Conservation (phyloP, 768 basidiomycete genomes). For the Psilocybe cyanescens region DNA sequence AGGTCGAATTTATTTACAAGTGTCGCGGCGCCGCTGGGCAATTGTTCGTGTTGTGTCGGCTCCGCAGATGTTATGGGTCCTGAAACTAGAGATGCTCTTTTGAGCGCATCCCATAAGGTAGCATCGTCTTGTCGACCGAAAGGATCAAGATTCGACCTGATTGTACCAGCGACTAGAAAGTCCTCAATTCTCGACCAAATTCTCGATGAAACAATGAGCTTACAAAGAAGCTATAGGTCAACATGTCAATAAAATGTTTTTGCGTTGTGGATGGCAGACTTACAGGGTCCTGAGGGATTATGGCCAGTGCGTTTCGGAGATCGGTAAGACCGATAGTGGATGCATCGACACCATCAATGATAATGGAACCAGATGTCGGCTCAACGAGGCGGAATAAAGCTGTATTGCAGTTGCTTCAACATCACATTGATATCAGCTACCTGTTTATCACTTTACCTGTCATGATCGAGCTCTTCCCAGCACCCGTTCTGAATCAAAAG, state of each 20-base stretch:
- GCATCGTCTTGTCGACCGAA: conserved; percentile 81
- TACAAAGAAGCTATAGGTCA: conserved; percentile 47
- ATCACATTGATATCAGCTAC: not conserved
- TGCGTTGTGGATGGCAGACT: conserved; percentile 28
- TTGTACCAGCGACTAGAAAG: conserved; percentile 67
- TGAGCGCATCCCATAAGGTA: conserved; percentile 84
- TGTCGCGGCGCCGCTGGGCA: conserved; percentile 37
- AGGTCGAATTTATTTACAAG: conserved; percentile 70
- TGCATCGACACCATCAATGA: conserved; percentile 81
- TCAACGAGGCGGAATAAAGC: conserved; percentile 87
- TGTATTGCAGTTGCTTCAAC: conserved; percentile 23
- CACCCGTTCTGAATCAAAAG: conserved; percentile 60
- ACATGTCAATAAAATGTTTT: conserved; percentile 5
- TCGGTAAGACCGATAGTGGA: conserved; percentile 77
- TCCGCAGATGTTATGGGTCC: conserved; percentile 41
- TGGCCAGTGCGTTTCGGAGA: conserved; percentile 66
- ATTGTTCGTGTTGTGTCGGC: conserved; percentile 23
- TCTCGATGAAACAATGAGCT: conserved; percentile 13
- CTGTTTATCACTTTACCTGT: conserved; percentile 21
- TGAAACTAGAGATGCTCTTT: conserved; percentile 75
- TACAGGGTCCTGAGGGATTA: conserved; percentile 87
- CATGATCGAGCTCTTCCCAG: conserved; percentile 89
- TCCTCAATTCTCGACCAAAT: not conserved
- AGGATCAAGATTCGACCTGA: conserved; percentile 88
- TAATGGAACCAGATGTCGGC: conserved; percentile 69